A percentile compares a stretch with the other conserved stretches of the same genome.
Evolutionary conservation across 2,329 filamentous ascomycete genomes (phyloP).

Genomic region (Exserohilum rostratum): DNA sequence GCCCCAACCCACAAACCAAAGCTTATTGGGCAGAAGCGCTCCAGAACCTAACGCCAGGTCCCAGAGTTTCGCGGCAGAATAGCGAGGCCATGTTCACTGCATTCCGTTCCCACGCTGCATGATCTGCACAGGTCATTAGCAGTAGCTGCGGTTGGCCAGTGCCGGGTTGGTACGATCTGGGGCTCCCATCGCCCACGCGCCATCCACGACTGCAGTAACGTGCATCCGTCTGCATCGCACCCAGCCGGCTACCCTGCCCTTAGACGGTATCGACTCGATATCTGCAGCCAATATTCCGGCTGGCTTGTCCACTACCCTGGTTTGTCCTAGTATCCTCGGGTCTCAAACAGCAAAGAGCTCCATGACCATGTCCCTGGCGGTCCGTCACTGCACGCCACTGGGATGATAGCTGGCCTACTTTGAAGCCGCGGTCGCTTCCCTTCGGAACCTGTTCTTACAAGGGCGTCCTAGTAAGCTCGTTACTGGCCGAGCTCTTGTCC

Average conservation of each 20-base stretch:
- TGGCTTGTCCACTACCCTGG: constrained; percentile 33
- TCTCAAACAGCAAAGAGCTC: constrained; percentile 47
- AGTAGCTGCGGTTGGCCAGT: constrained; percentile 39
- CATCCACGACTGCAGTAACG: constrained; percentile 32
- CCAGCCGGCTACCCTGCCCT: constrained; percentile 38
- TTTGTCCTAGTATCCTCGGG: constrained; percentile 33
- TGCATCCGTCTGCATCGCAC: constrained; percentile 34
- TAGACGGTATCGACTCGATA: constrained; percentile 32
- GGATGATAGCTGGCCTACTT: constrained; percentile 30
- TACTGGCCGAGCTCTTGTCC: constrained; percentile 35
- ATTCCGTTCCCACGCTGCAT: constrained; percentile 43
- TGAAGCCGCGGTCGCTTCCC: constrained; percentile 28
- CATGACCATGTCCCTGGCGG: constrained; percentile 46
- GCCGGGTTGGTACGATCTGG: constrained; percentile 31
- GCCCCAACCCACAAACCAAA: constrained; percentile 39
- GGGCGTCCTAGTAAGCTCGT: constrained; percentile 32
- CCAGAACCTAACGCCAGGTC: constrained; percentile 42
- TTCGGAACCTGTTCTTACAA: constrained; percentile 23
- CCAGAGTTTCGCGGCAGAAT: constrained; percentile 41
- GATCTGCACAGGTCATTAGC: constrained; percentile 44
- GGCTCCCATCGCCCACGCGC: constrained; percentile 31
- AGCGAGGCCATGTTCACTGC: constrained; percentile 41
- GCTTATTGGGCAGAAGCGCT: constrained; percentile 41
- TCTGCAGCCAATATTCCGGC: constrained; percentile 38
- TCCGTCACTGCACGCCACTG: constrained; percentile 32